These are phyloP conservation scores for Microcera coccophila DNA, from an alignment of 2,329 filamentous ascomycete genomes.

Conservation along the genomic window DNA sequence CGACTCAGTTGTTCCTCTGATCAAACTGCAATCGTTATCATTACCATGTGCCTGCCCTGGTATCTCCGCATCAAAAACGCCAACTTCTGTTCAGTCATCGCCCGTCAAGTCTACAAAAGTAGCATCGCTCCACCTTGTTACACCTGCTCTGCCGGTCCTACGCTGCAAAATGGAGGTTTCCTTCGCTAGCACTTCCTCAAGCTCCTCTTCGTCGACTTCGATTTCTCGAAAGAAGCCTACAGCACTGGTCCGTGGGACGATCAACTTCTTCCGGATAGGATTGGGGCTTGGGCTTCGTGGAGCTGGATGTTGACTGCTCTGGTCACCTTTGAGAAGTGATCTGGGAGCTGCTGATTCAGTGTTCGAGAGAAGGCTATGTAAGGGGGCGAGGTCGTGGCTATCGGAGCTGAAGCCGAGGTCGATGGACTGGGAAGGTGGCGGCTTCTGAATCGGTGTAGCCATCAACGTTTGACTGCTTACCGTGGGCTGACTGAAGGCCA, in stretches of 20 bases:
- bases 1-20: not conserved
- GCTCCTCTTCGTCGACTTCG: constrained; percentile 24
- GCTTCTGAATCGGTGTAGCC: constrained; percentile 2
- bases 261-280: constrained; percentile 31
- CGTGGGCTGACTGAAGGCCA: not conserved
- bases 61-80: not conserved
- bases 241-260: constrained; percentile 35
- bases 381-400: constrained; percentile 15
- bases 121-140: constrained; percentile 31
- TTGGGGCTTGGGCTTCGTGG: constrained; percentile 13
- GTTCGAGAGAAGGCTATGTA: constrained; percentile 12
- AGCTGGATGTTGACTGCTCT: constrained; percentile 1
- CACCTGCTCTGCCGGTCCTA: constrained; percentile 13
- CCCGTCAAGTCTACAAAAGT: constrained; percentile 33
- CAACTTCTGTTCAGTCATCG: constrained; percentile 18
- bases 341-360: constrained; percentile 1
- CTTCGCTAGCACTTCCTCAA: constrained; percentile 20
- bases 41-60: not conserved
- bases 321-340: constrained; percentile 12
- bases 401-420: constrained; percentile 12
- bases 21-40: not conserved
- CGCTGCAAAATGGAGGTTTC: constrained; percentile 16
- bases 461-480: constrained; percentile 3
- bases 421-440: not conserved
- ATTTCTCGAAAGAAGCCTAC: constrained; percentile 39